Evolutionary conservation across 768 basidiomycete genomes (phyloP), one percentile per base, ranked within the genome.

Genomic region (Suillus cothurnatus): DNA sequence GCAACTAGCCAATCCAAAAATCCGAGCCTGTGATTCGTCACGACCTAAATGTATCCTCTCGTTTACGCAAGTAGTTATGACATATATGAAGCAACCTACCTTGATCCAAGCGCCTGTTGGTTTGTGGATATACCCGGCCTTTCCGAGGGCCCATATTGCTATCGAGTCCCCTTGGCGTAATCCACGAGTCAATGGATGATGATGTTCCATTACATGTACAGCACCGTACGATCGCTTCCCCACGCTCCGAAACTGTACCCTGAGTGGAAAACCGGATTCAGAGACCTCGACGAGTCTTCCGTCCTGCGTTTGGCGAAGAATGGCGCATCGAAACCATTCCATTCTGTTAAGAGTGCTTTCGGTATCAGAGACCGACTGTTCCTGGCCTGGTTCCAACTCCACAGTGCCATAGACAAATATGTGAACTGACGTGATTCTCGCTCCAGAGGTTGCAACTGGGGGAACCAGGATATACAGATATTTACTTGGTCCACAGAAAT

Each of bases 91-190:
- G 26, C 9, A 19, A 58, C 57, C 23, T 39, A 39, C 57, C 38
- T 58, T 58, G 1, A 58, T 58, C 57, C 57, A 58, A 28, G 57
- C 57, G 17, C 57, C 57, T 26, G 57, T 26, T 17, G 57, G 57
- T 39, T 58, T 58, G 36, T 58, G 57, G 9, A 58, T 39, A 39
- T 39, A 58, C 4, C 57, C 57, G 7, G 57, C 38, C 9, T 23
- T 58, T 38, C 57, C 57, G 5, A 58, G 57, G 17, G 57, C 57
- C 57, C 57, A 58, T 38, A 58, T n/a, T 36, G 57, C 57, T 58
- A 58, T 39, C 17, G 3, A 39, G 17, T 58, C 57, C 9, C 57
- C 57, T 28, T 58, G 57, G 23, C 57, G 36, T 58, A 58, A 19
- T 9, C 23, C 57, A 5, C 39, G 38, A 28, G 57, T 58, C 57